Percentiles rank a stretch among this genome's conserved stretches.
Conservation (phyloP, 1,139 yeast genomes). For the Hyphopichia pseudoburtonii region DNA sequence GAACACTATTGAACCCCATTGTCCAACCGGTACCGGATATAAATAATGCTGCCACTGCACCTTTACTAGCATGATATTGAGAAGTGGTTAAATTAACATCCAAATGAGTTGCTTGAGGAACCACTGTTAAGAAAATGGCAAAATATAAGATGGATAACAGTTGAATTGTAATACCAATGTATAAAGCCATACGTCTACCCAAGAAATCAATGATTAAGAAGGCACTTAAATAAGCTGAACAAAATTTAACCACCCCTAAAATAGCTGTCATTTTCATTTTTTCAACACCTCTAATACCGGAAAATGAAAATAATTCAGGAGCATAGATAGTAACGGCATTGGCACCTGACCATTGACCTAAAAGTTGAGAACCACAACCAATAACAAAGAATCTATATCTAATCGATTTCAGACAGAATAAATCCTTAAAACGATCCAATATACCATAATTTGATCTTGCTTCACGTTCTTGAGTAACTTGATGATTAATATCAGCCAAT, state of each 20-base stretch:
- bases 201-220: conserved; percentile 48
- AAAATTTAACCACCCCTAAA: conserved; percentile 48
- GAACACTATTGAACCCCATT: conserved; percentile 60
- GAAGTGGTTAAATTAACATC: conserved; percentile 27
- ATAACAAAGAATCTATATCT: conserved; percentile 46
- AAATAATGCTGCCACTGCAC: conserved; percentile 54
- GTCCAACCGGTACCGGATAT: conserved; percentile 63
- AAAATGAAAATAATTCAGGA: conserved; percentile 51
- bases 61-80: conserved; percentile 41
- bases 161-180: conserved; percentile 39
- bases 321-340: conserved; percentile 64
- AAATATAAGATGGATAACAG: conserved; percentile 32
- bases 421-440: conserved; percentile 27
- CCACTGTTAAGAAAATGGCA: conserved; percentile 47
- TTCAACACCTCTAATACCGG: conserved; percentile 42
- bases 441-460: conserved; percentile 20
- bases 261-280: conserved; percentile 47
- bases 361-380: conserved; percentile 45
- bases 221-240: conserved; percentile 44
- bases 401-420: conserved; percentile 35
- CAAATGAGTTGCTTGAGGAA: conserved; percentile 42
- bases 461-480: conserved; percentile 37
- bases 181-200: conserved; percentile 44
- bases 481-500: conserved; percentile 50
- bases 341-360: conserved; percentile 66